These are phyloP conservation scores for Suhomyces pyralidae DNA, from an alignment of 805 yeast species.

Conservation along the genomic window DNA sequence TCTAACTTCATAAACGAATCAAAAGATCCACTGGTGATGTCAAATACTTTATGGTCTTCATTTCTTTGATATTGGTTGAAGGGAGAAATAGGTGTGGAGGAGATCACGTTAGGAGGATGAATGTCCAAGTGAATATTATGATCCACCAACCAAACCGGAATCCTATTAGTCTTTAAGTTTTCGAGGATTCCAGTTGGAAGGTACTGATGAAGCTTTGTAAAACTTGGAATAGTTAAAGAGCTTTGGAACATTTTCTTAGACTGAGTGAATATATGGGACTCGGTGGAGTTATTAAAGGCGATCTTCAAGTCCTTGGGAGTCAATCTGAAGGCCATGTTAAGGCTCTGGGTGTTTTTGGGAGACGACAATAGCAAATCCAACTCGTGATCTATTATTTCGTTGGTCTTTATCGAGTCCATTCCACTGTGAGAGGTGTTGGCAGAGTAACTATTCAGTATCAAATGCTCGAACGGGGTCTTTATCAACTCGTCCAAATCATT, in stretches of 20 bases:
- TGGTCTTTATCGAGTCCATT: constrained; percentile 19
- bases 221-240: not conserved
- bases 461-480: constrained; percentile 26
- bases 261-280: constrained; percentile 4
- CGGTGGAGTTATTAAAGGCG: constrained; percentile 1
- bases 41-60: constrained; percentile 2
- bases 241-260: constrained; percentile 1
- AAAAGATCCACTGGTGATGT: constrained; percentile 19
- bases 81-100: constrained; percentile 17
- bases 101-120: constrained; percentile 6
- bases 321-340: not conserved
- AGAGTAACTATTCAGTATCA: constrained; percentile 13
- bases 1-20: constrained; percentile 23
- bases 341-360: constrained; percentile 13
- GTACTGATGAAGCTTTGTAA: not conserved
- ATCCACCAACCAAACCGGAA: constrained; percentile 19
- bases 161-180: constrained; percentile 1
- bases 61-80: not conserved
- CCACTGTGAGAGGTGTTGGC: not conserved
- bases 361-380: constrained; percentile 27
- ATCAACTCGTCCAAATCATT: constrained; percentile 25
- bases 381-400: constrained; percentile 29
- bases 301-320: constrained; percentile 5
- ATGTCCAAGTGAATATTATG: constrained; percentile 4
- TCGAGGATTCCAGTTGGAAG: constrained; percentile 2